A percentile compares a stretch with the other conserved stretches of the same genome.
These are phyloP conservation scores for Dipteronia sinensis DNA, from an alignment of 345 rosid species.

Conservation along the genomic window DNA sequence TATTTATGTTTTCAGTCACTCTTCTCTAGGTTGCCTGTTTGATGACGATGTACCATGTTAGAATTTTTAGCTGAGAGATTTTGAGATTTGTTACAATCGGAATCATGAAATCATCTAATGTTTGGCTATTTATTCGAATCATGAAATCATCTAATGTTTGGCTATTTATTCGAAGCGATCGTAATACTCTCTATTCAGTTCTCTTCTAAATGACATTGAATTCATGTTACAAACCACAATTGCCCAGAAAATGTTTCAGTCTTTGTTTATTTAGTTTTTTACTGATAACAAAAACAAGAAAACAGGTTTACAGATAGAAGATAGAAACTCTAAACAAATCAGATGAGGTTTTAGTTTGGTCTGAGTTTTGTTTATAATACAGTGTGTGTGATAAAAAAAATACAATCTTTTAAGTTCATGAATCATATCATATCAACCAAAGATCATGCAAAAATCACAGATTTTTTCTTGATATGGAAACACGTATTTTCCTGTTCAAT, in stretches of 20 bases:
- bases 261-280: too few relatives aligned
- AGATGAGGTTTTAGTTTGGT: too few relatives aligned
- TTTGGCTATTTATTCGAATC: neutral
- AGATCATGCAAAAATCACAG: neutral
- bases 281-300: too few relatives aligned
- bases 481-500: too few relatives aligned
- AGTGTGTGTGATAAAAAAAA: too few relatives aligned
- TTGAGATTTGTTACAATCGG: neutral
- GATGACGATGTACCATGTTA: neutral
- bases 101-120: neutral
- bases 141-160: neutral
- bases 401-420: neutral
- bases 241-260: neutral
- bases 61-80: conserved; percentile 1
- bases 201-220: neutral
- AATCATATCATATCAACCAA: neutral
- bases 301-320: too few relatives aligned
- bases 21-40: neutral
- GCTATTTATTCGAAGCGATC: neutral
- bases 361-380: too few relatives aligned
- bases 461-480: neutral
- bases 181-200: neutral
- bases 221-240: neutral
- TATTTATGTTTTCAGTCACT: neutral
- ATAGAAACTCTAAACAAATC: too few relatives aligned